Conservation (phyloP, 1,284 basidiomycete genomes). For the Cutaneotrichosporon sp. region DNA sequence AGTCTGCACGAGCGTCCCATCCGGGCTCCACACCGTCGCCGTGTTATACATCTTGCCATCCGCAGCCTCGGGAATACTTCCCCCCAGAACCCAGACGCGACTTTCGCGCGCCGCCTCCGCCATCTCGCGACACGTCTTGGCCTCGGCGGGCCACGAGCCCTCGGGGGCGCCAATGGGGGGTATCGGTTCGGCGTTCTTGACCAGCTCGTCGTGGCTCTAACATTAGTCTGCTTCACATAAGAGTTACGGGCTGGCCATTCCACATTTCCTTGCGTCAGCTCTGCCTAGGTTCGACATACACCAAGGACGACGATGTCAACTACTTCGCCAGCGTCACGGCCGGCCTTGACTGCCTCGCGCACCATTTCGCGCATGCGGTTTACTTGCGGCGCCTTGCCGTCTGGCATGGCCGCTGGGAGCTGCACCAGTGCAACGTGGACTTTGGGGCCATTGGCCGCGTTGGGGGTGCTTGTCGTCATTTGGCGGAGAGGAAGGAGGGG, state of each 20-base stretch:
- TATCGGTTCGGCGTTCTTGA: conserved; percentile 18
- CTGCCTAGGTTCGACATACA: conserved; percentile 4
- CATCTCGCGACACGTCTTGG: conserved; percentile 69
- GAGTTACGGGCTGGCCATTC: conserved; percentile 10
- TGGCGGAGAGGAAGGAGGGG: too few species aligned
- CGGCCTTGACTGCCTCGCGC: conserved; percentile 10
- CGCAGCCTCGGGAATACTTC: conserved; percentile 78
- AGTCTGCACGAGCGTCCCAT: conserved; percentile 62
- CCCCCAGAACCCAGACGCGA: conserved; percentile 75
- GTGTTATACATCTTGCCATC: conserved; percentile 72
- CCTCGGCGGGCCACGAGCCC: conserved; percentile 14
- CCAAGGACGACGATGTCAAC: conserved; percentile 20
- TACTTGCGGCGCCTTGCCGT: conserved; percentile 9
- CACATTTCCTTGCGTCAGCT: conserved; percentile 24
- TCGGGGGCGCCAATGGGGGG: conserved; percentile 10
- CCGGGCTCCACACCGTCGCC: conserved; percentile 75
- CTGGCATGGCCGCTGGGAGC: conserved; percentile 13
- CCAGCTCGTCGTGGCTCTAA: conserved; percentile 11
- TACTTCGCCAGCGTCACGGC: conserved; percentile 11
- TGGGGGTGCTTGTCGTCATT: neutral
- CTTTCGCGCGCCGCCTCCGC: conserved; percentile 71
- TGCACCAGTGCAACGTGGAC: conserved; percentile 20
- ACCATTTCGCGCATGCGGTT: conserved; percentile 21
- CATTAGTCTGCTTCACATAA: neutral
- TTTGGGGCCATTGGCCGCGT: conserved; percentile 7